phyloP scores from a whole-genome alignment of 176 grass and related monocot species.

The Aegilops speltoides region DNA sequence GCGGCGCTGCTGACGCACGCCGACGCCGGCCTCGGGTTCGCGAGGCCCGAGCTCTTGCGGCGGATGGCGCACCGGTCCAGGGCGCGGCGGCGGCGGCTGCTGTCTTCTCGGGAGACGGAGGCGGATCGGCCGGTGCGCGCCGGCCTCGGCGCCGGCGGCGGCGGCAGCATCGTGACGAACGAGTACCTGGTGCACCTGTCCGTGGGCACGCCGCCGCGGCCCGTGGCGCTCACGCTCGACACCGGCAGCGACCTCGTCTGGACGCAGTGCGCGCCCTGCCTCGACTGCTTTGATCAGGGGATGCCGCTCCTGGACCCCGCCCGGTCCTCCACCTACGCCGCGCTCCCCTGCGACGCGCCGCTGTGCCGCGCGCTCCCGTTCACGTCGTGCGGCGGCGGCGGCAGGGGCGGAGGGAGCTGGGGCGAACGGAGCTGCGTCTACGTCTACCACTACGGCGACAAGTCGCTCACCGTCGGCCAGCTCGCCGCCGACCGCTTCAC shows the following conservation, averaged over 20 bases:
- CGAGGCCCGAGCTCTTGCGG: slow-evolving; percentile 45
- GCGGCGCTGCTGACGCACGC: slow-evolving; percentile 52
- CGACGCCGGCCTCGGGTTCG: slow-evolving; percentile 38
- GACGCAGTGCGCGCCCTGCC: slow-evolving; percentile 84
- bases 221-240: slow-evolving; percentile 68
- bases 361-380: slow-evolving; percentile 44
- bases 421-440: slow-evolving; percentile 47
- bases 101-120: neutral
- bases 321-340: slow-evolving; percentile 51
- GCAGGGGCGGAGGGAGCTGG: neutral
- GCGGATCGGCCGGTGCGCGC: neutral
- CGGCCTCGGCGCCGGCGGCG: neutral
- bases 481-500: slow-evolving; percentile 59
- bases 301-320: slow-evolving; percentile 53
- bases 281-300: slow-evolving; percentile 51
- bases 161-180: slow-evolving; percentile 48
- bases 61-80: slow-evolving; percentile 46
- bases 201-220: slow-evolving; percentile 60
- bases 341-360: slow-evolving; percentile 47
- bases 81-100: slow-evolving; percentile 14
- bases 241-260: slow-evolving; percentile 90
- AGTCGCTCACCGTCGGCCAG: slow-evolving; percentile 45
- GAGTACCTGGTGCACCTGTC: slow-evolving; percentile 62
- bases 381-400: slow-evolving; percentile 33
- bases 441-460: slow-evolving; percentile 60